Evolutionary conservation across 345 rosid species (phyloP).

Genomic region (Firmiana major): DNA sequence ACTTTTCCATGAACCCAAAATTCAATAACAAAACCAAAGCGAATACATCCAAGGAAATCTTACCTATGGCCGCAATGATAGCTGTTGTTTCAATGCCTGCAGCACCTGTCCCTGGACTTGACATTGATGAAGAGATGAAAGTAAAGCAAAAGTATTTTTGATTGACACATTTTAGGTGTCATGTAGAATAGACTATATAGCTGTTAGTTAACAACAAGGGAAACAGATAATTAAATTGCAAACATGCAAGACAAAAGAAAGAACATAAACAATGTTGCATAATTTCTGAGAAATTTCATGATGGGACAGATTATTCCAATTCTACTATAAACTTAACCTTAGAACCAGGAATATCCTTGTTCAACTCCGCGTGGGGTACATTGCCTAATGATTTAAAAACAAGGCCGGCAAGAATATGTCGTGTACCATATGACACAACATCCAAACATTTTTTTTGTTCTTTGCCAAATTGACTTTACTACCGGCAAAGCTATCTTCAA

Average conservation of each 20-base stretch:
- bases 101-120: neutral
- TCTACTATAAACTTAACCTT: neutral
- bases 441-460: neutral
- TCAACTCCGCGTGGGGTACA: neutral
- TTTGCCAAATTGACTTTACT: neutral
- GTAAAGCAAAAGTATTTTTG: neutral
- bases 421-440: neutral
- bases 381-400: neutral
- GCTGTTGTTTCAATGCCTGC: neutral
- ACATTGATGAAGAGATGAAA: neutral
- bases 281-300: neutral
- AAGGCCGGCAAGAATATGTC: neutral
- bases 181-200: neutral
- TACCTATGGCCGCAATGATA: neutral
- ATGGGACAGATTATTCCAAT: neutral
- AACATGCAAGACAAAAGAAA: neutral
- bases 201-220: neutral
- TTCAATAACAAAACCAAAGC: neutral
- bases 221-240: neutral
- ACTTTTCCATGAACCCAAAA: neutral
- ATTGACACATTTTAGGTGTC: neutral
- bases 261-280: neutral
- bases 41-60: neutral
- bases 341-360: neutral
- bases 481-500: neutral